These are phyloP conservation scores for Plantago rigida DNA, from an alignment of 305 asterid genomes.

Conservation along the genomic window DNA sequence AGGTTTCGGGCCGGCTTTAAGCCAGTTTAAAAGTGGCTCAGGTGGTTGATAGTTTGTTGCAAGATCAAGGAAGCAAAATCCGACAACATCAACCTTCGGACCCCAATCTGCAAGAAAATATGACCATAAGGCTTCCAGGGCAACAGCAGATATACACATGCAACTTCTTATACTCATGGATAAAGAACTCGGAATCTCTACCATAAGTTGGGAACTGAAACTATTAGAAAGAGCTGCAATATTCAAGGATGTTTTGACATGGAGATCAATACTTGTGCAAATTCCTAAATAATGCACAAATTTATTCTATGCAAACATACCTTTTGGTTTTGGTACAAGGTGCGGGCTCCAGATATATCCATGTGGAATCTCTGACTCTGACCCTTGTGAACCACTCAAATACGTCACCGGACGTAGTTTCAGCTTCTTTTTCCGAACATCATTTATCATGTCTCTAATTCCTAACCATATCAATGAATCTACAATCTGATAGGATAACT, in stretches of 20 bases:
- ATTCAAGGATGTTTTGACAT: constrained; percentile 1
- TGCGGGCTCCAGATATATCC: constrained; percentile 99
- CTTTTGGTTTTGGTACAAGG: constrained; percentile 97
- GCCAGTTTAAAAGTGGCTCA: constrained; percentile 70
- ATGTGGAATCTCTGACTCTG: constrained; percentile 74
- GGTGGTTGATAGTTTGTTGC: constrained; percentile 82
- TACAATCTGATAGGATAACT: constrained; percentile 92
- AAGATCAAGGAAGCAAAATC: constrained; percentile 97
- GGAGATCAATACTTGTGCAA: constrained; percentile 2
- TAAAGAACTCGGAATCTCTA: constrained; percentile 9
- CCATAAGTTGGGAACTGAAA: neutral
- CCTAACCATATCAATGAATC: constrained; percentile 97
- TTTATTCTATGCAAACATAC: constrained; percentile 33
- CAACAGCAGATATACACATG: neutral
- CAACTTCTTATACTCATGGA: constrained; percentile 4
- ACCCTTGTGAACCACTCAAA: constrained; percentile 78
- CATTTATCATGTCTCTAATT: constrained; percentile 89
- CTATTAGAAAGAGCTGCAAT: neutral
- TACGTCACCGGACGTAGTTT: constrained; percentile 85
- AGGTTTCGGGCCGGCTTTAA: constrained; percentile 81
- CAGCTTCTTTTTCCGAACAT: constrained; percentile 74
- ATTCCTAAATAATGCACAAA: constrained; percentile 11
- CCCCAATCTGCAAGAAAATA: constrained; percentile 56
- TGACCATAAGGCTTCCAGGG: neutral
- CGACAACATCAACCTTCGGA: constrained; percentile 84